Percentiles rank a stretch among this genome's conserved stretches.
phyloP scores from a whole-genome alignment of 1,284 basidiomycete species.

The Fistulinella cinereoalba region DNA sequence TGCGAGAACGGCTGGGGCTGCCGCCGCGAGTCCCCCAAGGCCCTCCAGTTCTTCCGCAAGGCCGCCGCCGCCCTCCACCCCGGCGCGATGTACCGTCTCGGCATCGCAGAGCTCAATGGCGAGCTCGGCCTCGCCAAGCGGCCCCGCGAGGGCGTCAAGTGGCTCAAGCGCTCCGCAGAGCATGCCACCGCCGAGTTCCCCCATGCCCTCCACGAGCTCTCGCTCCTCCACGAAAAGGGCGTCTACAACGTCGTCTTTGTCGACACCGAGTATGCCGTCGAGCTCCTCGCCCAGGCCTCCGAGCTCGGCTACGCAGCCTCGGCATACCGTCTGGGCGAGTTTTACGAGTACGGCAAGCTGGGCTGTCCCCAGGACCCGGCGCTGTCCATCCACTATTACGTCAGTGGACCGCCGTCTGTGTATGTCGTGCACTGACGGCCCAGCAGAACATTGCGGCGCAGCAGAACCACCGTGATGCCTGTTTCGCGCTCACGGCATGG shows the following conservation, averaged over 20 bases:
- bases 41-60: slow-evolving; percentile 92
- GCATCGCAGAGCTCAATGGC: slow-evolving; percentile 95
- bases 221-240: slow-evolving; percentile 91
- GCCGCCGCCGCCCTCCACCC: slow-evolving; percentile 90
- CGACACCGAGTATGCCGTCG: slow-evolving; percentile 92
- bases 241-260: slow-evolving; percentile 97
- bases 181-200: slow-evolving; percentile 94
- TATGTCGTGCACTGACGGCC: slow-evolving; percentile 9
- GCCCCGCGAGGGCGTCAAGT: slow-evolving; percentile 96
- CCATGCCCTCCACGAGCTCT: slow-evolving; percentile 94
- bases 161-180: slow-evolving; percentile 96
- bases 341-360: slow-evolving; percentile 99
- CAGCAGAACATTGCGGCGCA: slow-evolving; percentile 93
- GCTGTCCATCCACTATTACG: slow-evolving; percentile 97
- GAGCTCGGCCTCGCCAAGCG: slow-evolving; percentile 85
- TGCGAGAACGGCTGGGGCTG: slow-evolving; percentile 99
- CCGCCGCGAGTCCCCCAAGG: slow-evolving; percentile 87
- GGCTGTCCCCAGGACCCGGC: slow-evolving; percentile 98
- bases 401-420: slow-evolving; percentile 40
- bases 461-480: slow-evolving; percentile 94
- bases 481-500: slow-evolving; percentile 98
- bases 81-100: slow-evolving; percentile 94
- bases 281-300: slow-evolving; percentile 91
- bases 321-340: slow-evolving; percentile 95
- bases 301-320: slow-evolving; percentile 96